Evolutionary conservation across 768 basidiomycete species (phyloP), one percentile per base, ranked within the genome.

Genomic region (Phaeolepiota aurea): DNA sequence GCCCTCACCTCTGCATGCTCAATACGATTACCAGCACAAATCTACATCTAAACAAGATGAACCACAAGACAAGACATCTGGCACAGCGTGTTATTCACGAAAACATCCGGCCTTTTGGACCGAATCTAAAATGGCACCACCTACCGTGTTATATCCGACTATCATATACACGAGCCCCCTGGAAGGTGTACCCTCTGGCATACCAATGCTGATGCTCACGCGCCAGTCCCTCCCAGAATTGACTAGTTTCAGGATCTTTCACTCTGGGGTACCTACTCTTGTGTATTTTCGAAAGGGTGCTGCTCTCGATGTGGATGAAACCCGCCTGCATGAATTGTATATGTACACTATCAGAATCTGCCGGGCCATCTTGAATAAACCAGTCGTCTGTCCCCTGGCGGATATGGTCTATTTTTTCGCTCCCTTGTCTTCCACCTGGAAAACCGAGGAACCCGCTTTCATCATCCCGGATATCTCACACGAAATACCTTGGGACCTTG

Each of bases 41-140:
- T 41, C 44, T 7, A 15, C 23, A 9, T 21, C 44, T 7, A 44
- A 46, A 16, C 46, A 51, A 21, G 50, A 56, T 20, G 34, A 42
- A 14, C 32, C 37, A 16, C 52, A 58, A 13, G 47, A 54, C 22
- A 63, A 61, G 41, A 39, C 46, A 3, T 49, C 59, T 31, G 77
- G 77, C 7, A 71, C 72, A 10, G 68, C 72, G 28, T 59, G 64
- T 38, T 85, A 88, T 59, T 55, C 61, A 10, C 69, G 73, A 45
- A 82, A 74, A 55, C 57, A 54, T 34, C 76, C 87, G n/a, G 58
- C 66, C 28, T 86, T 90, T 53, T 89, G 88, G 88, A 46, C 47
- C 10, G 72, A 75, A 48, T 54, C 64, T 13, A 48, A 49, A 14
- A 43, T 50, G 37, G 48, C 53, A 43, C 44, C 53, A 13, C 50